A percentile compares a stretch with the other conserved stretches of the same genome.
These are phyloP conservation scores for Clavaria fumosa DNA, from an alignment of 768 basidiomycete genomes.

Conservation along the genomic window DNA sequence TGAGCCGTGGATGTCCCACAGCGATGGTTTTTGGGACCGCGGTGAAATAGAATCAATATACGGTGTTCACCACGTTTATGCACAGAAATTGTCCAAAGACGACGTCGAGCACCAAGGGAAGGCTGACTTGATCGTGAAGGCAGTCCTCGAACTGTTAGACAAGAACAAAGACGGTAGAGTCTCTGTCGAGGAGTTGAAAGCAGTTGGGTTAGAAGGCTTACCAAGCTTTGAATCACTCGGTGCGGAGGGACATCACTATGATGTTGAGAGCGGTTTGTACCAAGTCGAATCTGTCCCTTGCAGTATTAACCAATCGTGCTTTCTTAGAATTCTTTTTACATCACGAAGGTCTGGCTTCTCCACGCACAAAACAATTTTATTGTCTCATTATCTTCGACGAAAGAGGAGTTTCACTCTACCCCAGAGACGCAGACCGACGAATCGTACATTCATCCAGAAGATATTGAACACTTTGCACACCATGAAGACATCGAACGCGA, in stretches of 20 bases:
- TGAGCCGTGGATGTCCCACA: conserved; percentile 14
- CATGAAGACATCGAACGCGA: conserved; percentile 74
- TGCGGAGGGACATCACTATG: conserved; percentile 88
- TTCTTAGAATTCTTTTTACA: conserved; percentile 80
- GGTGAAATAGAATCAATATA: conserved; percentile 93
- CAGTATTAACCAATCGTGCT: not conserved
- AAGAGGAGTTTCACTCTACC: conserved; percentile 86
- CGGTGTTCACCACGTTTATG: conserved; percentile 86
- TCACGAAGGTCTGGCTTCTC: conserved; percentile 62
- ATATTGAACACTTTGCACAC: conserved; percentile 80
- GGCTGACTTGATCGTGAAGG: conserved; percentile 60
- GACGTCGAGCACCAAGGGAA: conserved; percentile 69
- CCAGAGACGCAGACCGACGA: conserved; percentile 97
- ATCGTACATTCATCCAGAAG: conserved; percentile 87
- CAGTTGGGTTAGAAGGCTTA: conserved; percentile 56
- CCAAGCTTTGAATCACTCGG: conserved; percentile 76
- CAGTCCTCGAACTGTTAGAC: conserved; percentile 59
- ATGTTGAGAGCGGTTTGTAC: conserved; percentile 68
- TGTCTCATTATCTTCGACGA: not conserved
- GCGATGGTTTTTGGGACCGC: conserved; percentile 69
- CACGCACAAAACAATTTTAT: not conserved
- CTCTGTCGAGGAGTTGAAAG: conserved; percentile 53
- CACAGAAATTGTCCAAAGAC: conserved; percentile 48
- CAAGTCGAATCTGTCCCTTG: not conserved
- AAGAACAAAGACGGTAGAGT: conserved; percentile 58